Percentiles rank a stretch among this genome's conserved stretches.
Evolutionary conservation across 495 filamentous ascomycete species (phyloP).

Genomic region (Halenospora varia): DNA sequence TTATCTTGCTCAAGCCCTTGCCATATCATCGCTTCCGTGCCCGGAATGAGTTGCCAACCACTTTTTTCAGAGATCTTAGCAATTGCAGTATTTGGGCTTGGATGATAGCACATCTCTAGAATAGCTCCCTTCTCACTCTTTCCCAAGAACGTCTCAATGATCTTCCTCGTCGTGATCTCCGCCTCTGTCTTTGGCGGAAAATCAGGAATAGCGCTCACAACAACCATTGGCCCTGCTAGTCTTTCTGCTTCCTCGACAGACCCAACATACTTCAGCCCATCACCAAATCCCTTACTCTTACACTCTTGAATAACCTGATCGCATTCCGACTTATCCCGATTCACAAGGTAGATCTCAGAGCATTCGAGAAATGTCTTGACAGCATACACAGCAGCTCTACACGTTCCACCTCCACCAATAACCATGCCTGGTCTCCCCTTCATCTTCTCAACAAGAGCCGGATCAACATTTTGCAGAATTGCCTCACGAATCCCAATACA

Average conservation of each 20-base stretch:
- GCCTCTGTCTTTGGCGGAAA: constrained; percentile 56
- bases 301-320: constrained; percentile 57
- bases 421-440: constrained; percentile 26
- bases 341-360: constrained; percentile 67
- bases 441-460: constrained; percentile 20
- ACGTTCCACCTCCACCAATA: constrained; percentile 64
- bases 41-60: constrained; percentile 67
- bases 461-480: constrained; percentile 54
- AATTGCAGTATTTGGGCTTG: constrained; percentile 61
- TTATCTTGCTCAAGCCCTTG: constrained; percentile 70
- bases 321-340: constrained; percentile 60
- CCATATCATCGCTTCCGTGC: constrained; percentile 69
- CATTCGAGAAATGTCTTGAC: constrained; percentile 60
- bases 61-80: constrained; percentile 47
- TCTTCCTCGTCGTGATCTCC: constrained; percentile 51
- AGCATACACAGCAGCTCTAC: constrained; percentile 66
- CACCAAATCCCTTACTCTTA: constrained; percentile 43
- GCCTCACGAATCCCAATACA: constrained; percentile 68
- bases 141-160: constrained; percentile 54
- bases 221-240: constrained; percentile 53
- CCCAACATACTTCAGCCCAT: constrained; percentile 49
- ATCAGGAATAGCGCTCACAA: constrained; percentile 67
- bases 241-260: constrained; percentile 49
- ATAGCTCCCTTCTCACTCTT: constrained; percentile 54
- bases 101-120: constrained; percentile 80